Conservation (phyloP, 179 eudicot species). For the Beta macrorhiza region DNA sequence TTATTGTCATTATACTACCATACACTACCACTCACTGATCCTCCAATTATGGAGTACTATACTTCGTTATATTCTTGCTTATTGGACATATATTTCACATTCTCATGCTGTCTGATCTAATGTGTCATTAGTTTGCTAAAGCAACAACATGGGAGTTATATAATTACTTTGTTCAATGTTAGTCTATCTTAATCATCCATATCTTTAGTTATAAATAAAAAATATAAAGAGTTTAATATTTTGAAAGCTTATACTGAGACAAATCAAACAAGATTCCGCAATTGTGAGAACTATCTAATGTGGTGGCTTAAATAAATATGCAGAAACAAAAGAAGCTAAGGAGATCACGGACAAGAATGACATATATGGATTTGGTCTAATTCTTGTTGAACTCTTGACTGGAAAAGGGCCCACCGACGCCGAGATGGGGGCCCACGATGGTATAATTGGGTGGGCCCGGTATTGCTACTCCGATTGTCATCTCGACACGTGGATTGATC, state of each 20-base stretch:
- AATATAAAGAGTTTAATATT: too few species aligned
- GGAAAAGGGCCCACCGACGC: constrained; percentile 53
- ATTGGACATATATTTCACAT: not conserved
- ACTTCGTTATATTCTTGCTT: not conserved
- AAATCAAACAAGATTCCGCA: too few species aligned
- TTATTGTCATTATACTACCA: constrained; percentile 2
- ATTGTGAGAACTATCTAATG: not conserved
- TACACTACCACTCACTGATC: not conserved
- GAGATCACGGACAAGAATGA: constrained; percentile 67
- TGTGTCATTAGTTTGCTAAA: constrained; percentile 25
- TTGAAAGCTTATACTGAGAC: too few species aligned
- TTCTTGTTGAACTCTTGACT: constrained; percentile 67
- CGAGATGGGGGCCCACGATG: constrained; percentile 49
- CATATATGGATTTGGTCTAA: constrained; percentile 66
- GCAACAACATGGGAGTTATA: constrained; percentile 12
- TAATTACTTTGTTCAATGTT: not conserved
- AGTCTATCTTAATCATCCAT: too few species aligned
- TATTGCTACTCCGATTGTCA: constrained; percentile 86
- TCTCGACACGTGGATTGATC: constrained; percentile 78
- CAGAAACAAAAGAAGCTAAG: constrained; percentile 61
- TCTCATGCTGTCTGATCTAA: not conserved
- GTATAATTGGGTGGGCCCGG: constrained; percentile 69
- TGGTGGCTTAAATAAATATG: constrained; percentile 10
- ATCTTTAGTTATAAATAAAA: too few species aligned
- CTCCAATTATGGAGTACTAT: not conserved